A percentile compares a stretch with the other conserved stretches of the same genome.
phyloP scores from a whole-genome alignment of 2,329 filamentous ascomycete genomes.

The Elsinoe necatrix region DNA sequence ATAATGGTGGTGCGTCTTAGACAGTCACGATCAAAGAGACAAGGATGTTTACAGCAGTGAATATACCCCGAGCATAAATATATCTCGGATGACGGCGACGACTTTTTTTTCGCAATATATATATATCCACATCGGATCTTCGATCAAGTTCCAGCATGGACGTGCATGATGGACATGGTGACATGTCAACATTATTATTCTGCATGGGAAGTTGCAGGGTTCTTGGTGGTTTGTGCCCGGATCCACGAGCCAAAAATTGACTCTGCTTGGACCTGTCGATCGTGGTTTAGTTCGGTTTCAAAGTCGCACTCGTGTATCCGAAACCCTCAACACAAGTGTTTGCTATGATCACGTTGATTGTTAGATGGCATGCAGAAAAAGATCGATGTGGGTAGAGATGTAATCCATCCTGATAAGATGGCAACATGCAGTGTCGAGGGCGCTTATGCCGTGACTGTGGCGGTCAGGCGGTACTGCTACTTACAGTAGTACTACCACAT shows the following conservation, averaged over 20 bases:
- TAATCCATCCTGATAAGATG: neutral
- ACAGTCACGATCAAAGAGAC: neutral
- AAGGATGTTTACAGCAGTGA: neutral
- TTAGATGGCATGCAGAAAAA: neutral
- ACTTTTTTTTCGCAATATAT: neutral
- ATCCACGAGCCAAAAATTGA: constrained; percentile 5
- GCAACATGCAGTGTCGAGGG: neutral
- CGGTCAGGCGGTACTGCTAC: neutral
- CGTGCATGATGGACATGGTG: neutral
- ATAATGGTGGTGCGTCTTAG: constrained; percentile 12
- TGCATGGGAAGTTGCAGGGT: constrained; percentile 12
- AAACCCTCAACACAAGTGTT: neutral
- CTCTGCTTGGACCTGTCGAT: constrained; percentile 11
- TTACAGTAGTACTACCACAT: neutral
- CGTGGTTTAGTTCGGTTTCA: constrained; percentile 12
- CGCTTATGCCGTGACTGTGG: neutral
- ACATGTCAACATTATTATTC: too few species aligned
- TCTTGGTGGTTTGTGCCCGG: constrained; percentile 3
- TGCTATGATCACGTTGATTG: neutral
- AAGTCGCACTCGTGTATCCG: neutral
- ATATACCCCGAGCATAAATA: neutral
- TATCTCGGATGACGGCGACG: neutral
- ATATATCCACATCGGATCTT: neutral
- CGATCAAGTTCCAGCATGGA: neutral
- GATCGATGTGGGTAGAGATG: neutral